phyloP scores from a whole-genome alignment of 192 early-diverging fungal species.

The Podila clonocystis region DNA sequence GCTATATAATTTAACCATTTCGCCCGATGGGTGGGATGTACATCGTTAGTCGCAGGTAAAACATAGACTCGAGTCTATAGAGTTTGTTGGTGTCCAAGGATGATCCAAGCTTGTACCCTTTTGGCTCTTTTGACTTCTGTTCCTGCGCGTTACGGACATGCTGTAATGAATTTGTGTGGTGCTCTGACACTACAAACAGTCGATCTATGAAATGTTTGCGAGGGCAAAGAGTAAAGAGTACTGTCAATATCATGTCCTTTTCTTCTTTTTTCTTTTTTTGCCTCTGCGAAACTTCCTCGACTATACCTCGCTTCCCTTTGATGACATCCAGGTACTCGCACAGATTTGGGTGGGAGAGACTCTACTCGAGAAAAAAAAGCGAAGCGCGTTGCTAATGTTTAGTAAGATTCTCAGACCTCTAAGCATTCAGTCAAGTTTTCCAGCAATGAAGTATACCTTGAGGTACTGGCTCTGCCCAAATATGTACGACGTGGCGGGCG shows the following conservation, averaged over 20 bases:
- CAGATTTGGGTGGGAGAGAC: slow-evolving; percentile 65
- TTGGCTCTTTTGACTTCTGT: slow-evolving; percentile 4
- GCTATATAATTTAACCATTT: slow-evolving; percentile 9
- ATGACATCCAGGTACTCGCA: slow-evolving; percentile 72
- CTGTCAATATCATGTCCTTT: no score
- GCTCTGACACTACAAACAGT: slow-evolving; percentile 66
- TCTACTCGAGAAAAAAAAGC: slow-evolving; percentile 42
- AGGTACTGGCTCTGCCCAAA: slow-evolving; percentile 45
- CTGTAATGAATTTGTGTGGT: slow-evolving; percentile 33
- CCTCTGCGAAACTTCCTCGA: no score
- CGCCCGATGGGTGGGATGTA: not conserved
- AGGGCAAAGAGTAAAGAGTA: not conserved
- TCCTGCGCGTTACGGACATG: slow-evolving; percentile 23
- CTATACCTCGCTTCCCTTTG: slow-evolving; percentile 68
- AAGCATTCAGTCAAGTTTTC: not conserved
- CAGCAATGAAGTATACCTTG: slow-evolving; percentile 3
- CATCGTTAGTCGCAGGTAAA: not conserved
- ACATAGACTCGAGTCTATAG: not conserved
- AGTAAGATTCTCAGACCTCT: not conserved
- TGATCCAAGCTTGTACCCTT: slow-evolving; percentile 17
- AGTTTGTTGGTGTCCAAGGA: not conserved
- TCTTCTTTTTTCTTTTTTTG: not conserved
- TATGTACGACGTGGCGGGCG: slow-evolving; percentile 37
- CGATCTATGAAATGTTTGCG: slow-evolving; percentile 47
- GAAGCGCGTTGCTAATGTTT: not conserved